Base-by-base conservation (phyloP, 140 eudicot species). In the Anethum foeniculum region DNA sequence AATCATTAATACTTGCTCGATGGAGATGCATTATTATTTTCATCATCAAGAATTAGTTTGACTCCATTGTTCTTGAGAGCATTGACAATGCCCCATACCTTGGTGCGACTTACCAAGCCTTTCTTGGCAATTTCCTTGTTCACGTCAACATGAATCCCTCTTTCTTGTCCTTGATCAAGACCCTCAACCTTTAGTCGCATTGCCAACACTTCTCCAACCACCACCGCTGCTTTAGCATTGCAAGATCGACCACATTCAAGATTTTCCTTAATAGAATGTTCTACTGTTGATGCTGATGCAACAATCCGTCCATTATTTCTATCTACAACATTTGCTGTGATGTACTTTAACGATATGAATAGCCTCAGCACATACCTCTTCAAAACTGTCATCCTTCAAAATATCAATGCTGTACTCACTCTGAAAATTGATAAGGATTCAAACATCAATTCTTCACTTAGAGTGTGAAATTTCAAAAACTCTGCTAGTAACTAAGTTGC, bases 251-350 rank as follows among this genome's bases (percentile, higher is more conserved):
- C 46, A 7, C 75, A 69, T 34, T 69, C 75, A 69, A 69, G 75
- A 28, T 34, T 69, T 23, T 15, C 39, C 75, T 69, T 69, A 10
- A 69, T 34, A 69, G 75, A 19, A 34, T 69, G 75, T 69, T 69
- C 46, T 34, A 69, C 75, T 69, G 75, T 69, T 69, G 75, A 69
- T 69, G 46, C 75, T 69, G 75, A 13, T 69, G 75, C 75, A 34
- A 69, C 75, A 1, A 67, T 67, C 34, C 23, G 5, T 25, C 74
- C 74, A 30, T 67, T 67, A 30, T 67, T 67, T 14, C 74, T 67
- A 21, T 67, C 74, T 0, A 67, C 74, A 28, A 67, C 75, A 34
- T 69, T 69, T 34, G 75, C 75, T 16, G 75, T 69, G 75, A 69
- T 69, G 75, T 69, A 34, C 44, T 69, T 69, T 5, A 69, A 34